Conservation (phyloP, 257 asterid genomes). For the Penstemon davidsonii region DNA sequence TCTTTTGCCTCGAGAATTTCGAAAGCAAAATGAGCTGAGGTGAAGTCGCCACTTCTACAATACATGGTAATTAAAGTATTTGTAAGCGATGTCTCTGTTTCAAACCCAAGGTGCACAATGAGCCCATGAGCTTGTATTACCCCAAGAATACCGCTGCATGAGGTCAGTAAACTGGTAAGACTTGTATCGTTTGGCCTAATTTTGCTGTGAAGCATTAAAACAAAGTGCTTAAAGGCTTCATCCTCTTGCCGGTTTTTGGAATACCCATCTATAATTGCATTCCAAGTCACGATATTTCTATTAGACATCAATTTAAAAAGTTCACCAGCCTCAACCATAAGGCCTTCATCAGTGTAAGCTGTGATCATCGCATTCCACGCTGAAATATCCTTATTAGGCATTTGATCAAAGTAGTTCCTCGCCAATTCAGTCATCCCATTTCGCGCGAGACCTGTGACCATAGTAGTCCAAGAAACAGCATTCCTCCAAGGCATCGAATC, state of each 20-base stretch:
- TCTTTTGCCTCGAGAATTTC: conserved; percentile 52
- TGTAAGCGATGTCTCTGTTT: conserved; percentile 42
- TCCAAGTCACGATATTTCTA: conserved; percentile 51
- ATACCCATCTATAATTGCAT: conserved; percentile 58
- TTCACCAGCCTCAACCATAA: conserved; percentile 34
- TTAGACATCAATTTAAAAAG: conserved; percentile 40
- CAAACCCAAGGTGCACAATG: conserved; percentile 52
- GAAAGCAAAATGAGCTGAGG: conserved; percentile 50
- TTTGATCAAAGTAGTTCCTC: conserved; percentile 53
- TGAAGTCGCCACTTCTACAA: conserved; percentile 55
- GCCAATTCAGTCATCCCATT: conserved; percentile 53
- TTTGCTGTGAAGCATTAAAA: conserved; percentile 45
- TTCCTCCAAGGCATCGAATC: conserved; percentile 52
- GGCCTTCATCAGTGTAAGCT: conserved; percentile 37
- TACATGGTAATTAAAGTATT: conserved; percentile 62
- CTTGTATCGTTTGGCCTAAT: conserved; percentile 46
- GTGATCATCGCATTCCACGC: conserved; percentile 79
- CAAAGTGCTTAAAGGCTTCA: conserved; percentile 48
- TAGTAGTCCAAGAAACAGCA: conserved; percentile 58
- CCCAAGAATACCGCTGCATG: conserved; percentile 44
- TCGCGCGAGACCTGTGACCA: conserved; percentile 60
- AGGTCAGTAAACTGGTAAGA: conserved; percentile 54
- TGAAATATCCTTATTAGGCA: conserved; percentile 55
- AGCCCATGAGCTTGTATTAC: conserved; percentile 59
- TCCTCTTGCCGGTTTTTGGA: conserved; percentile 42